Base-by-base conservation (phyloP, 495 filamentous ascomycete species). In the Trichoderma erinaceum region DNA sequence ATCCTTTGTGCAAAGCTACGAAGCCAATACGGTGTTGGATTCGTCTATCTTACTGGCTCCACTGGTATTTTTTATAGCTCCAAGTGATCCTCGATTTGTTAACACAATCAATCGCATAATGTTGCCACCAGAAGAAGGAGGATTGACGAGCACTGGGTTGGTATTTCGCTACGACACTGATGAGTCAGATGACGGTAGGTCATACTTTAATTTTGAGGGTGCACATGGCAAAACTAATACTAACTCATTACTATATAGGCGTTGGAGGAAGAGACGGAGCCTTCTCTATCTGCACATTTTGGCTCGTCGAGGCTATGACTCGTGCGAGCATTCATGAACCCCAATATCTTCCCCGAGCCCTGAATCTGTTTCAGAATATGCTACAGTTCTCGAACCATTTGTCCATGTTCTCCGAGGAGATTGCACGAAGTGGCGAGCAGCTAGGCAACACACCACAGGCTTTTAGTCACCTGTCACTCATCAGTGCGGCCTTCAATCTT, bases 221-320 rank as follows among this genome's bases (percentile, higher is more conserved):
- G 23, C 1, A 15, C 12, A n/a, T 5, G 46, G 21, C 7, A 10
- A 12, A 21, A 23, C n/a, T 41, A 52, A 2, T 15, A 38, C 66
- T 70, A 68, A 61, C 63, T 35, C 29, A 5, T 32, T n/a, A 64
- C 32, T 38, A 2, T 6, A 68, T 70, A 90, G 88, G 89, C n/a
- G 86, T 92, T 5, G 87, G 87, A 44, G 89, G 89, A 25, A 79
- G 84, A 38, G 89, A 92, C 75, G 89, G 89, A n/a, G 88, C 88
- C 23, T 92, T 92, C 72, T 84, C 83, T 73, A 91, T 92, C 88
- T 89, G 88, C 68, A 92, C 88, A 0, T 91, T 90, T 75, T 91
- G 89, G 89, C 83, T 90, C 4, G 86, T 90, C 4, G 89, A 91
- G 73, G 87, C 89, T n/a, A 80, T 92, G 77, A 89, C 88, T 29